phyloP scores from a whole-genome alignment of 345 rosid genomes.

The Noccaea bulbosa region DNA sequence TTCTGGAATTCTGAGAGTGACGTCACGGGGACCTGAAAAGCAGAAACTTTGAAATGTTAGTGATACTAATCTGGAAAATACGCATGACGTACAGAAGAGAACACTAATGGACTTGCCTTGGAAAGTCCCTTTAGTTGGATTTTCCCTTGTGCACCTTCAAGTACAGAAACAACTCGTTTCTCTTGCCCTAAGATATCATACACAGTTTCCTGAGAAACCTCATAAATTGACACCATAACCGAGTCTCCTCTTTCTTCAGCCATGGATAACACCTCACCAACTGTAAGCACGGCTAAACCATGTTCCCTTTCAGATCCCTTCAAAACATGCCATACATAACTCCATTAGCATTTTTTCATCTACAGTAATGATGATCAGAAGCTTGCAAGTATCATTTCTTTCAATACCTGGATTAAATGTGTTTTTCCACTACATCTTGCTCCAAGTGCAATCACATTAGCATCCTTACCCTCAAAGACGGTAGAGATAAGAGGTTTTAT shows the following conservation, averaged over 20 bases:
- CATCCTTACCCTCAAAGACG: slow-evolving; percentile 60
- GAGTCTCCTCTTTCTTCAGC: slow-evolving; percentile 50
- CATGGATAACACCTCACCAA: slow-evolving; percentile 52
- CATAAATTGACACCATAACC: slow-evolving; percentile 53
- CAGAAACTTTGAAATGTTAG: slow-evolving; percentile 20
- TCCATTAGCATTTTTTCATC: slow-evolving; percentile 1
- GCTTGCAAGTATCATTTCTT: background rate
- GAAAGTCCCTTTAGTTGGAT: slow-evolving; percentile 79
- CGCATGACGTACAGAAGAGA: slow-evolving; percentile 7
- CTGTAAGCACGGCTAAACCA: slow-evolving; percentile 55
- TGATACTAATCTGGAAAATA: slow-evolving; percentile 3
- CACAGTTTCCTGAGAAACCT: slow-evolving; percentile 58
- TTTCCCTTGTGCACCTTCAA: slow-evolving; percentile 60
- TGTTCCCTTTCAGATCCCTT: slow-evolving; percentile 62
- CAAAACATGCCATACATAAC: slow-evolving; percentile 23
- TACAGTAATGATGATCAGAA: background rate
- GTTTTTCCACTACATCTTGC: slow-evolving; percentile 75
- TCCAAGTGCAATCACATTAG: slow-evolving; percentile 69
- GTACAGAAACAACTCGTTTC: slow-evolving; percentile 47
- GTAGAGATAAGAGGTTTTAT: slow-evolving; percentile 57
- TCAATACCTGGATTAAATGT: slow-evolving; percentile 57
- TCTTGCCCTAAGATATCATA: slow-evolving; percentile 58
- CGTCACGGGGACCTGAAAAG: slow-evolving; percentile 59
- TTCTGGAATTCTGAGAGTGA: slow-evolving; percentile 59
- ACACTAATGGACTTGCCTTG: slow-evolving; percentile 52